Conservation (phyloP, 257 asterid genomes). For the Mitragyna speciosa region DNA sequence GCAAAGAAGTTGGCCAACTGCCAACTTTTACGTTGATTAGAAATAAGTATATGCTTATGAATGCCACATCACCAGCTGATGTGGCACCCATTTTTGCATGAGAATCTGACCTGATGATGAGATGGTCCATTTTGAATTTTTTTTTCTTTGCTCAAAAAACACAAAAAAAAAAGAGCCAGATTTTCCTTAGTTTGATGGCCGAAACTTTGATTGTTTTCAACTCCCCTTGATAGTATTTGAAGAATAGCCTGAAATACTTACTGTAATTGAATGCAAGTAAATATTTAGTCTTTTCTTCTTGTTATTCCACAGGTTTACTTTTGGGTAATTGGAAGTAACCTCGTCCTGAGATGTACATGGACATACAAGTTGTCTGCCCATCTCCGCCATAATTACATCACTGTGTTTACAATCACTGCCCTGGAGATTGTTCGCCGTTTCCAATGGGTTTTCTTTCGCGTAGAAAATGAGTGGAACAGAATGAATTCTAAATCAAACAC, state of each 20-base stretch:
- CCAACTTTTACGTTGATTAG: background rate
- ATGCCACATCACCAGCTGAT: background rate
- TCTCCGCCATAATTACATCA: slow-evolving; percentile 84
- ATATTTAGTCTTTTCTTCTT: background rate
- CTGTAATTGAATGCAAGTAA: background rate
- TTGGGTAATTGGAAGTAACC: slow-evolving; percentile 88
- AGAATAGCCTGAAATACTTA: background rate
- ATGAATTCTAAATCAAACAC: slow-evolving; percentile 50
- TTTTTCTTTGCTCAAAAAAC: too few relatives aligned
- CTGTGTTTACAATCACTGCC: slow-evolving; percentile 69
- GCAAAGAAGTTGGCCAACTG: background rate
- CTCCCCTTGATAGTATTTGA: background rate
- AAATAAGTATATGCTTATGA: background rate
- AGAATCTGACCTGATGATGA: background rate
- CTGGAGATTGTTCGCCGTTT: slow-evolving; percentile 84
- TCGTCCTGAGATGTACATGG: slow-evolving; percentile 91
- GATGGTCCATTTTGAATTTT: background rate
- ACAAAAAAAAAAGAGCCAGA: too few relatives aligned
- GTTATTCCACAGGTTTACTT: slow-evolving; percentile 60
- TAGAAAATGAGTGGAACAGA: slow-evolving; percentile 89
- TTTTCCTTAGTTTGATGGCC: background rate
- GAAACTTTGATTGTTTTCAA: background rate
- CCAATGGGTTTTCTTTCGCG: slow-evolving; percentile 95
- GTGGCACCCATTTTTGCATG: background rate
- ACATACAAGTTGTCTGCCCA: slow-evolving; percentile 96